These are phyloP conservation scores for Rhodamnia argentea DNA, from an alignment of 345 rosid genomes.

Conservation along the genomic window DNA sequence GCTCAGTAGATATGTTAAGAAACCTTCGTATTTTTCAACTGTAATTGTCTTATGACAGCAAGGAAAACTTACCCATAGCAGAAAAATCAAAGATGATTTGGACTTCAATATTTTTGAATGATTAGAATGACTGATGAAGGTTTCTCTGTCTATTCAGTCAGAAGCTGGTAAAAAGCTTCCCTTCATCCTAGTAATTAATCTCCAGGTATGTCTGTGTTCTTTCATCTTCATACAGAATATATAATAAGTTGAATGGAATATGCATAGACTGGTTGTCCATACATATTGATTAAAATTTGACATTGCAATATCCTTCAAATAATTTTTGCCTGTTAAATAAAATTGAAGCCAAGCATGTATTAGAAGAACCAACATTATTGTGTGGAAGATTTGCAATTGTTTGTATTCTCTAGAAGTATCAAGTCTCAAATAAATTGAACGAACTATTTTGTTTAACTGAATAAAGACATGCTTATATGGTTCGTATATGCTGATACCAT, in stretches of 20 bases:
- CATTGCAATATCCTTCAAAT: neutral
- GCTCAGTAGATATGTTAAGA: neutral
- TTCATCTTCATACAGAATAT: neutral
- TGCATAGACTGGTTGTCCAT: neutral
- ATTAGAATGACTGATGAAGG: neutral
- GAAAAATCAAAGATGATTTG: neutral
- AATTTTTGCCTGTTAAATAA: neutral
- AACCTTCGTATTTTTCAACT: neutral
- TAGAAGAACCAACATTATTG: neutral
- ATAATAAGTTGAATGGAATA: neutral
- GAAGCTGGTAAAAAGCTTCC: constrained; percentile 90
- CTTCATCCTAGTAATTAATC: constrained; percentile 73
- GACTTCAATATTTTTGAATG: neutral
- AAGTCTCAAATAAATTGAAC: neutral
- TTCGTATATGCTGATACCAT: neutral
- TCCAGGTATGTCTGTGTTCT: constrained; percentile 50
- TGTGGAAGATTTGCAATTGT: neutral
- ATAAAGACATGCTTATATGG: neutral
- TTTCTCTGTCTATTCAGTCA: constrained; percentile 37
- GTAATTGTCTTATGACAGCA: neutral
- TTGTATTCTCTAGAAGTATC: neutral
- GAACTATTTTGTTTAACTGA: neutral
- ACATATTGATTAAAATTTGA: neutral
- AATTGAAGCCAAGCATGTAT: neutral
- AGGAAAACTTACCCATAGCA: neutral